Conservation (phyloP, 1,139 yeast genomes). For the Blastobotrys arbuscula region DNA sequence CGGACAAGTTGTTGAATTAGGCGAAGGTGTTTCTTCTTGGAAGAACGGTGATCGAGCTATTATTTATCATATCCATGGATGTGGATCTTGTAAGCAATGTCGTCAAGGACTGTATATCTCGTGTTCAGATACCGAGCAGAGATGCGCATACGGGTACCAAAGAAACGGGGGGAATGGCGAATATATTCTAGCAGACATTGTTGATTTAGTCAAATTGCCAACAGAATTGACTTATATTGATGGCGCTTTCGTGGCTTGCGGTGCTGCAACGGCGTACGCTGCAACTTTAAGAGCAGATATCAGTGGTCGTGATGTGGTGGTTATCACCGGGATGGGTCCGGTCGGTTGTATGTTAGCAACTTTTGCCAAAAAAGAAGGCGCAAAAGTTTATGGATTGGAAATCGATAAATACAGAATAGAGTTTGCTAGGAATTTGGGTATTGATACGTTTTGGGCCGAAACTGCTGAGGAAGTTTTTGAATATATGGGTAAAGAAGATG, state of each 20-base stretch:
- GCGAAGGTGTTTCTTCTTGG: conserved; percentile 15
- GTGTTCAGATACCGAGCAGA: conserved; percentile 10
- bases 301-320: conserved; percentile 18
- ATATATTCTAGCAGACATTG: conserved; percentile 14
- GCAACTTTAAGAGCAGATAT: conserved; percentile 18
- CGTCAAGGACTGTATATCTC: conserved; percentile 15
- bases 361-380: conserved; percentile 19
- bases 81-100: conserved; percentile 17
- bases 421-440: conserved; percentile 14
- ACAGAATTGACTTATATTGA: conserved; percentile 17
- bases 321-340: conserved; percentile 20
- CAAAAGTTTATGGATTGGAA: conserved; percentile 17
- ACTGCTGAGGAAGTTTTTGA: conserved; percentile 8
- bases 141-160: conserved; percentile 19
- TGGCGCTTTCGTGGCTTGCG: conserved; percentile 19
- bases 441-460: conserved; percentile 13
- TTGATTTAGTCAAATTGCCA: conserved; percentile 15
- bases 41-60: conserved; percentile 16
- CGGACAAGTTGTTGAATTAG: conserved; percentile 15
- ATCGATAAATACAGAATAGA: conserved; percentile 14
- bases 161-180: conserved; percentile 17
- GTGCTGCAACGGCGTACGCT: conserved; percentile 18
- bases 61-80: conserved; percentile 19
- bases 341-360: conserved; percentile 17
- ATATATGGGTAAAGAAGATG: conserved; percentile 12